A percentile compares a stretch with the other conserved stretches of the same genome.
Evolutionary conservation across 371 early-diverging fungal genomes (phyloP).

Genomic region (Batkoa obscura): DNA sequence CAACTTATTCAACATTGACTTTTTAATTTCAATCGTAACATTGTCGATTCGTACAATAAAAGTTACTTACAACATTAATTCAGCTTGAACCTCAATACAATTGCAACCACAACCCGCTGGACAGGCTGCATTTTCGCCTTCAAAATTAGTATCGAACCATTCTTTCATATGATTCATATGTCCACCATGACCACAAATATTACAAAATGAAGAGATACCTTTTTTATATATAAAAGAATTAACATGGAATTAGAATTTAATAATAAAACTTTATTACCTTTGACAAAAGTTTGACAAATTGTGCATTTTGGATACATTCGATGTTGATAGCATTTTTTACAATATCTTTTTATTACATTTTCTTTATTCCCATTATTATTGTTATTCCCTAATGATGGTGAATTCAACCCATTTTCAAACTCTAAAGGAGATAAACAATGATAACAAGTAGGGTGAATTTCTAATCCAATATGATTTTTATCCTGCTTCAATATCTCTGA

Average conservation of each 20-base stretch:
- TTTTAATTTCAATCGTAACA: too few relatives aligned
- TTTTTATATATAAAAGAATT: not conserved
- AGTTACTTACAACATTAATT: too few relatives aligned
- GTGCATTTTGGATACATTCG: conserved; percentile 32
- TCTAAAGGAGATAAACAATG: not conserved
- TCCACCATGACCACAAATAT: conserved; percentile 65
- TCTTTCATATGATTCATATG: conserved; percentile 45
- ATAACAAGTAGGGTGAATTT: not conserved
- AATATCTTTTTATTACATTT: conserved; percentile 9
- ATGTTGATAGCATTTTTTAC: conserved; percentile 25
- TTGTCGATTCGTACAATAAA: too few relatives aligned
- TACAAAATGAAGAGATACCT: conserved; percentile 45
- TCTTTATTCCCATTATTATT: too few relatives aligned
- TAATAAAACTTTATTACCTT: conserved; percentile 10
- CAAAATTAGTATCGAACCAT: conserved; percentile 33
- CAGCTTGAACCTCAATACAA: conserved; percentile 14
- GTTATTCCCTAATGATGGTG: too few relatives aligned
- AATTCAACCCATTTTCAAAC: too few relatives aligned
- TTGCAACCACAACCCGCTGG: conserved; percentile 62
- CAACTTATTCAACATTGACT: too few relatives aligned
- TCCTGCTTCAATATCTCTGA: conserved; percentile 15
- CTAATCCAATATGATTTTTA: conserved; percentile 9
- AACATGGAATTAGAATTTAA: not conserved
- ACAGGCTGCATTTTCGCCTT: conserved; percentile 20
- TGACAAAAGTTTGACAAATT: conserved; percentile 35